phyloP scores from a whole-genome alignment of 345 rosid species.

The Ceriops zippeliana region DNA sequence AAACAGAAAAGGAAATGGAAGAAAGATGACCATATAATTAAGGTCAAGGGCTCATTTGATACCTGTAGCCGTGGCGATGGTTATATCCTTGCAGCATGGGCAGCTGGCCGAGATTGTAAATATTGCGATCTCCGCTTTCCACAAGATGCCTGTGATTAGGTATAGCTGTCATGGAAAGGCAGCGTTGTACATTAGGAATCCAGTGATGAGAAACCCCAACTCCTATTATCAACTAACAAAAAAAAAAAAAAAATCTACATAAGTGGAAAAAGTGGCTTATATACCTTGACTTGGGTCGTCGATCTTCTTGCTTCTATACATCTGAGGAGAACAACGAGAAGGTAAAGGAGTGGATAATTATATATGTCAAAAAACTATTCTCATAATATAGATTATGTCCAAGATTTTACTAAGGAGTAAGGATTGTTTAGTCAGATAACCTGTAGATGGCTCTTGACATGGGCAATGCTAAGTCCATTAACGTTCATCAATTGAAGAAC shows the following conservation, averaged over 20 bases:
- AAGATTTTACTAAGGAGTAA: too few species aligned
- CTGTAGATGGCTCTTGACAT: conserved; percentile 38
- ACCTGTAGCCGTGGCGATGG: conserved; percentile 53
- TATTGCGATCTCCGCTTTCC: conserved; percentile 58
- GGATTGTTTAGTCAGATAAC: background rate
- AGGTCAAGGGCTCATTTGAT: background rate
- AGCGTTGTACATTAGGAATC: conserved; percentile 10
- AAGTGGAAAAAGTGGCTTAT: background rate
- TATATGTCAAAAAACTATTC: background rate
- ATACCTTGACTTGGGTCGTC: conserved; percentile 28
- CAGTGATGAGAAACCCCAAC: background rate
- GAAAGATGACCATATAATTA: background rate
- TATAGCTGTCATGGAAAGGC: conserved; percentile 41
- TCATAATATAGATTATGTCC: too few species aligned
- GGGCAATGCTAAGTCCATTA: conserved; percentile 36
- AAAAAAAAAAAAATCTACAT: background rate
- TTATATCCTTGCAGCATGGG: conserved; percentile 64
- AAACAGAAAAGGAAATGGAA: background rate
- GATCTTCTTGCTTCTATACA: conserved; percentile 36
- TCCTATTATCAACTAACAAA: background rate
- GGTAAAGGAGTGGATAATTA: background rate
- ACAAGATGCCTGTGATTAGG: conserved; percentile 54
- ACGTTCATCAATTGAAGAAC: conserved; percentile 35
- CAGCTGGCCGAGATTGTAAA: conserved; percentile 72
- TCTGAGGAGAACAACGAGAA: conserved; percentile 1